These are phyloP conservation scores for Aeschynomene evenia DNA, from an alignment of 306 rosid genomes.

Conservation along the genomic window DNA sequence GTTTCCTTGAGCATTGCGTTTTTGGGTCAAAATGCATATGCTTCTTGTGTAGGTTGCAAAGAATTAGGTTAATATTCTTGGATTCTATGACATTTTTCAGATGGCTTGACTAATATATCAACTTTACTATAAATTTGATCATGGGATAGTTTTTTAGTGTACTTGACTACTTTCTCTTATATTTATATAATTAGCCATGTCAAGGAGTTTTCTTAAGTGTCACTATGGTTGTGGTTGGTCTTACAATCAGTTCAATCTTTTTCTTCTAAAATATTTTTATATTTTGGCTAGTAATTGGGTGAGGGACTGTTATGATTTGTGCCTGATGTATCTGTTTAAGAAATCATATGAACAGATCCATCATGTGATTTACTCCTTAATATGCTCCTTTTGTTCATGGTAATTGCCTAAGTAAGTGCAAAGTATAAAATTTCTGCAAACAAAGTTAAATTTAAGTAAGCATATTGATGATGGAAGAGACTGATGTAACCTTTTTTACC, in stretches of 20 bases:
- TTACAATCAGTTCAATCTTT: background rate
- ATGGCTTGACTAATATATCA: constrained; percentile 6
- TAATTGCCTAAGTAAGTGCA: background rate
- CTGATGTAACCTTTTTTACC: background rate
- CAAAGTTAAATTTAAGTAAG: background rate
- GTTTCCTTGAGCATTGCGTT: background rate
- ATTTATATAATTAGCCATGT: background rate
- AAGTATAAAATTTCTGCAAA: background rate
- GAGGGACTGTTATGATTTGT: background rate
- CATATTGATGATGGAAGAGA: background rate
- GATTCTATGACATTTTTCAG: background rate
- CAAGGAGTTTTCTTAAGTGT: background rate
- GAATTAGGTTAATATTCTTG: background rate
- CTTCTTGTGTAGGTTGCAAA: constrained; percentile 11
- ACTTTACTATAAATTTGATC: background rate
- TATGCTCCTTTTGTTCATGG: background rate
- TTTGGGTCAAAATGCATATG: constrained; percentile 12
- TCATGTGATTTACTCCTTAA: background rate
- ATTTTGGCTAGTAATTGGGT: background rate
- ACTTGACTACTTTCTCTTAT: background rate
- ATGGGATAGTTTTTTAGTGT: background rate
- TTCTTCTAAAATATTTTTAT: background rate
- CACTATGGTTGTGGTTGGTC: background rate
- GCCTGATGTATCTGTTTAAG: background rate
- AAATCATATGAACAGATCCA: background rate